Conservation (phyloP, 208 protist genomes). For the Acanthamoeba sp. region DNA sequence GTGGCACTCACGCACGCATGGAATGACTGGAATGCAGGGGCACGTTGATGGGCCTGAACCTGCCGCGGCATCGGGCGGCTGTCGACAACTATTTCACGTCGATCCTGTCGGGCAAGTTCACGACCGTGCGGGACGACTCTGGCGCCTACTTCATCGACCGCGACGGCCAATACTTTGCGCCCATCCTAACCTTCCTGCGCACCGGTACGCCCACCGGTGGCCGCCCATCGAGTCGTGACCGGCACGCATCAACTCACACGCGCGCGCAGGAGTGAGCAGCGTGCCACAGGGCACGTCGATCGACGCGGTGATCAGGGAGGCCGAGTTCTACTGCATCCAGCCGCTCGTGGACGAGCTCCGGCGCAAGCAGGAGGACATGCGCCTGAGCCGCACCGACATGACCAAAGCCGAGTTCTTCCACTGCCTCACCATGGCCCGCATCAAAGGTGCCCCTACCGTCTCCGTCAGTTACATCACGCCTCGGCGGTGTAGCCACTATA, state of each 20-base stretch:
- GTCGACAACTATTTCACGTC: conserved; percentile 38
- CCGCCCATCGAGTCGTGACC: background rate
- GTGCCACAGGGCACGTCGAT: conserved; percentile 62
- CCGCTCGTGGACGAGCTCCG: conserved; percentile 34
- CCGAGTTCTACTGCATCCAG: conserved; percentile 70
- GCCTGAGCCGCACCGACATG: conserved; percentile 51
- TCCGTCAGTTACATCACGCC: too few relatives aligned
- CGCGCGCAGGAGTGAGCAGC: background rate
- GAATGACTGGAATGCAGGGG: background rate
- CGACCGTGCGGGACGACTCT: conserved; percentile 40
- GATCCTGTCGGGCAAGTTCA: conserved; percentile 39
- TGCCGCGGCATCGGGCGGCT: background rate
- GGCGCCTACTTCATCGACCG: conserved; percentile 77
- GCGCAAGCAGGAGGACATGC: conserved; percentile 43
- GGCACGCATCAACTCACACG: background rate
- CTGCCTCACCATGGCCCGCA: conserved; percentile 66
- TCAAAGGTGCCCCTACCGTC: too few relatives aligned
- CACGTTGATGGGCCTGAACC: conserved; percentile 28
- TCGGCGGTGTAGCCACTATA: too few relatives aligned
- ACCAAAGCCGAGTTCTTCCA: conserved; percentile 70
- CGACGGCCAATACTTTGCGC: conserved; percentile 76
- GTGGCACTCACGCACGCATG: background rate
- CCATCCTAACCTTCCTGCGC: conserved; percentile 76
- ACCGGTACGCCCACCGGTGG: background rate
- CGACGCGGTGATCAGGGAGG: conserved; percentile 47